Evolutionary conservation across 148 eudicot species (phyloP).

Genomic region (Amaranthus hypochondriacus): DNA sequence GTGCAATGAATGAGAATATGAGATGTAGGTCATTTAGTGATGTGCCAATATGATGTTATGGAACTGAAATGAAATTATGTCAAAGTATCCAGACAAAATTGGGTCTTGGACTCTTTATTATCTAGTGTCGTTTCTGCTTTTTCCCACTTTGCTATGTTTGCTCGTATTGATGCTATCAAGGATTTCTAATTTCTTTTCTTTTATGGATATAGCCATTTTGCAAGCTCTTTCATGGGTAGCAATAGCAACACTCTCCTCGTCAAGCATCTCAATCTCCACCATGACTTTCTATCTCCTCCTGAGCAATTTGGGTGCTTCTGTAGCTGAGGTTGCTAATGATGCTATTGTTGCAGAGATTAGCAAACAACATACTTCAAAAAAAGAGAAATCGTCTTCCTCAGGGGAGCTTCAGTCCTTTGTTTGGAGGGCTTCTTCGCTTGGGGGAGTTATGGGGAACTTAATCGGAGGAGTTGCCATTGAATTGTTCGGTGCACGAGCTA

Average conservation of each 20-base stretch:
- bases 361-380: constrained; percentile 39
- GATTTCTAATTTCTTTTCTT: constrained; percentile 5
- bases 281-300: constrained; percentile 74
- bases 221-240: constrained; percentile 87
- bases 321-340: constrained; percentile 92
- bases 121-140: background rate
- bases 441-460: constrained; percentile 79
- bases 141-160: background rate
- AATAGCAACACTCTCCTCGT: constrained; percentile 51
- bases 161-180: background rate
- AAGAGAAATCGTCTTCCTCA: constrained; percentile 41
- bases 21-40: no score
- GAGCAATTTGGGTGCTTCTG: constrained; percentile 80
- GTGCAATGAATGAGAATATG: no score
- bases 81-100: no score
- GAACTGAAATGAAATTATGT: no score
- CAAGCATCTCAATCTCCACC: constrained; percentile 55
- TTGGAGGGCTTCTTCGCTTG: constrained; percentile 84
- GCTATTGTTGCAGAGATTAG: constrained; percentile 86
- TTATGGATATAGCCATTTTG: constrained; percentile 58
- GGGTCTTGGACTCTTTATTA: no score
- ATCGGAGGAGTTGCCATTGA: constrained; percentile 59
- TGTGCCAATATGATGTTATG: no score
- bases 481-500: constrained; percentile 41
- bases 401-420: constrained; percentile 83